Conservation (phyloP, 441 rosid species). For the Gossypium schwendimanii region DNA sequence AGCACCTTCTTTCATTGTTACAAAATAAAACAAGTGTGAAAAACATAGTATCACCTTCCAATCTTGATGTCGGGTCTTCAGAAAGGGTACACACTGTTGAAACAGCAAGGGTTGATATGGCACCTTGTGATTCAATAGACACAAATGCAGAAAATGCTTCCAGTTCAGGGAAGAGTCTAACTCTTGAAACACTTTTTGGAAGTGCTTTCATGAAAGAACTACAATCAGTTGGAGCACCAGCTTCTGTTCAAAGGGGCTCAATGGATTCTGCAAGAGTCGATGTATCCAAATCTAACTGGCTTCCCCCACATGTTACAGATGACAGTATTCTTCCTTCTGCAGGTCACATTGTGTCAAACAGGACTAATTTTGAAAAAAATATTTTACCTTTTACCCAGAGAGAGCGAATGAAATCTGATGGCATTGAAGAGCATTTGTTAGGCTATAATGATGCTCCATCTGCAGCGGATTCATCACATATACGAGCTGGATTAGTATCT, state of each 20-base stretch:
- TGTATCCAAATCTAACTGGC: slow-evolving; percentile 36
- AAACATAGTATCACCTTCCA: slow-evolving; percentile 23
- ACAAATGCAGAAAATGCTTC: slow-evolving; percentile 27
- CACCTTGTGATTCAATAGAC: slow-evolving; percentile 25
- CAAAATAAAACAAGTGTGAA: slow-evolving; percentile 48
- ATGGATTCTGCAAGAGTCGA: slow-evolving; percentile 34
- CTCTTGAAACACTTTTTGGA: slow-evolving; percentile 92
- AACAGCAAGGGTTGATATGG: slow-evolving; percentile 16
- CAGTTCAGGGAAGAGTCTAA: slow-evolving; percentile 47
- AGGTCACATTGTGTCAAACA: slow-evolving; percentile 29
- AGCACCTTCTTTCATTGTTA: slow-evolving; percentile 79
- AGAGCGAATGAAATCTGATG: slow-evolving; percentile 37
- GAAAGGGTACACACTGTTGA: slow-evolving; percentile 26
- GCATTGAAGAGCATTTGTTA: slow-evolving; percentile 35
- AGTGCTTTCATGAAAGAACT: slow-evolving; percentile 91
- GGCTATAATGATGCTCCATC: slow-evolving; percentile 35
- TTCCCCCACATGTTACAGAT: slow-evolving; percentile 21
- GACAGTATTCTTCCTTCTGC: slow-evolving; percentile 28
- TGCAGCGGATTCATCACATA: slow-evolving; percentile 35
- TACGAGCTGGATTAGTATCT: slow-evolving; percentile 36
- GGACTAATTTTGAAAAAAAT: slow-evolving; percentile 31
- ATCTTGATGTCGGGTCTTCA: slow-evolving; percentile 26
- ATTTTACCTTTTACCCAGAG: slow-evolving; percentile 36
- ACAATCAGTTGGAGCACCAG: slow-evolving; percentile 70
- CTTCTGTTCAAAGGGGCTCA: slow-evolving; percentile 33